Evolutionary conservation across 768 basidiomycete genomes (phyloP), one percentile per base, ranked within the genome.

Genomic region (Cantharellus anzutake): DNA sequence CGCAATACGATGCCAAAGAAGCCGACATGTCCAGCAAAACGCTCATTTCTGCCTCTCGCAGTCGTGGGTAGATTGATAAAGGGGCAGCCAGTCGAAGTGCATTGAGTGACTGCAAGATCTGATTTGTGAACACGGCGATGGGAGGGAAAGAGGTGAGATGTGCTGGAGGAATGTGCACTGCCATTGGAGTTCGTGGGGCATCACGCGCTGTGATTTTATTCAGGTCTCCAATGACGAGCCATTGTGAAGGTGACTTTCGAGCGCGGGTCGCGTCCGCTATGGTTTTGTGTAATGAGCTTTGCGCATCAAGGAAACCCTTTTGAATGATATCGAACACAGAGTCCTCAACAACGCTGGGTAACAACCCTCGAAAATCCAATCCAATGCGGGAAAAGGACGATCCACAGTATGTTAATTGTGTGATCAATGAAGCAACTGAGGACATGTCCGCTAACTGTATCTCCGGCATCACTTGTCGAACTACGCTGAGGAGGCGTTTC

Each of bases 381-480:
- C 94, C 94, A 14, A 94, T 78, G n/a, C 92, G 81, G 0, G 88
- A 77, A 66, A 96, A 96, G 0, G 92, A 91, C 16, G 82, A 80
- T 4, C 91, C 82, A 68, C 93, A 96, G 70, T 98, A 97, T 7
- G 86, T 85, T 51, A 98, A 78, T 66, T 98, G 94, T 0, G 92
- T 94, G 60, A 96, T 80, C 50, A 92, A 76, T 41, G 93, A 81
- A 29, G 89, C 77, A 63, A 94, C 76, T 34, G 86, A 73, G 20
- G 84, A 66, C 11, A 83, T 73, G 60, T 74, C 73, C 39, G 81
- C 72, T 20, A 81, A 74, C 5, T 75, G 77, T 41, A 76, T 66
- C 5, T 62, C 61, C 0, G 82, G 78, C 14, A 96, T 76, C 56
- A 81, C 77, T 4, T 73, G 73, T 3, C 73, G 68, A 48, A 96